Base-by-base conservation (phyloP, 768 basidiomycete species). In the Guyanaporus albipodus region DNA sequence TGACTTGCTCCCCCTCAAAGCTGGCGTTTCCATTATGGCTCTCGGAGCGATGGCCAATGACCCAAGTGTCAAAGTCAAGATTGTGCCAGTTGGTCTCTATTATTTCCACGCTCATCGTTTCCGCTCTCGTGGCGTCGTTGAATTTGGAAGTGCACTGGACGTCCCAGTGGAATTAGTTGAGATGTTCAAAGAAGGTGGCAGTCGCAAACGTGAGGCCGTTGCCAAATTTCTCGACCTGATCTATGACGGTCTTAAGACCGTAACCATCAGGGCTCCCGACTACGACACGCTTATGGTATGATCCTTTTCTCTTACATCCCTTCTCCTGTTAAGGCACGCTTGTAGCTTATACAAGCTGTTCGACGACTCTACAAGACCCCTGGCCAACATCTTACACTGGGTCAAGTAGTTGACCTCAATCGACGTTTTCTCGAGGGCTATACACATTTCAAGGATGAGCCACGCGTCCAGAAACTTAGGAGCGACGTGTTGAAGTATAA, bases 1-100 rank as follows among this genome's bases (percentile, higher is more conserved):
- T 8, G 93, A 98, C 67, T 77, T 98, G 40, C 79, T 98, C 17
- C 96, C 96, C 2, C 77, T 99, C 32, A 99, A 99, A 70, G 96
- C 96, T 23, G 96, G 96, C 5, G 94, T 98, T 28, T 88, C 93
- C 2, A 80, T 98, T 58, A 98, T 99, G 94, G 94, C 96, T 19
- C 77, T 99, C 8, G 96, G 96, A 21, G 94, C 96, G 5, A 95
- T 98, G 91, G 90, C 90, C 9, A 87, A 87, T 51, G 81, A 97
- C 62, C 84, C 92, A 6, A 79, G 73, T 48, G 74, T 94, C 28
- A 80, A 83, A 53, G 92, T 99, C 62, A 89, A 91, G 66, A 91
- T 99, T 52, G 93, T 94, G 62, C 82, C 93, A 63, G 83, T 92
- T 64, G 80, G 87, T 59, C 60, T 86, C 22, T 82, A 80, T 27